Conservation (phyloP, 148 eudicot species). For the Agrostemma githago region DNA sequence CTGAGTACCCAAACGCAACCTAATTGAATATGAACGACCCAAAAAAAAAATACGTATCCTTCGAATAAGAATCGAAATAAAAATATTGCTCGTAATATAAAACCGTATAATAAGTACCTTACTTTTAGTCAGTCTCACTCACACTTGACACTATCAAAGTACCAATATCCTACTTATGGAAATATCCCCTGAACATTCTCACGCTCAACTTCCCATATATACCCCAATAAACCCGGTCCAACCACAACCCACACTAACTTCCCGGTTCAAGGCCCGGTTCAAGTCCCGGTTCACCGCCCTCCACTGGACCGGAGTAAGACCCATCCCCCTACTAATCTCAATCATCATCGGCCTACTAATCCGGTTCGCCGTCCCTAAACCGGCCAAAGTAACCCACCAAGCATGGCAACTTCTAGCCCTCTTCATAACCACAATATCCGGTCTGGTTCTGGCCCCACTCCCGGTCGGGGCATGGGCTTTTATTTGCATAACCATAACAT, state of each 20-base stretch:
- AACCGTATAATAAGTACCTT: too few relatives aligned
- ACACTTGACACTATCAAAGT: not conserved
- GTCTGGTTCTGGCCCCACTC: slow-evolving; percentile 55
- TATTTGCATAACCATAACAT: slow-evolving; percentile 43
- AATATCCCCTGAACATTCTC: slow-evolving; percentile 18
- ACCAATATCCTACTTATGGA: slow-evolving; percentile 11
- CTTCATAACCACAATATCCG: slow-evolving; percentile 61
- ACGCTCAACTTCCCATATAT: not conserved
- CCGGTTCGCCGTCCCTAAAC: slow-evolving; percentile 67
- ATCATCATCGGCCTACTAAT: slow-evolving; percentile 39
- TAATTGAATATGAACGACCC: too few relatives aligned
- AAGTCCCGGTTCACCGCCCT: slow-evolving; percentile 9
- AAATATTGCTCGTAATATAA: too few relatives aligned
- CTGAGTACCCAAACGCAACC: too few relatives aligned
- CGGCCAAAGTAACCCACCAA: slow-evolving; percentile 40
- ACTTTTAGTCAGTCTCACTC: too few relatives aligned
- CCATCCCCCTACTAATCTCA: slow-evolving; percentile 44
- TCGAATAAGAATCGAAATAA: too few relatives aligned
- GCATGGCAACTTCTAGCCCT: slow-evolving; percentile 78
- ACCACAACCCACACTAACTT: not conserved
- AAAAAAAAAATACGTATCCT: too few relatives aligned
- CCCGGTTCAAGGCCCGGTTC: slow-evolving; percentile 17
- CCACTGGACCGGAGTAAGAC: slow-evolving; percentile 42
- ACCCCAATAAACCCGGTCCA: slow-evolving; percentile 16
- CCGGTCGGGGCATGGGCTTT: slow-evolving; percentile 90